Conservation (phyloP, 768 basidiomycete genomes). For the Pleurotus cornucopiae region DNA sequence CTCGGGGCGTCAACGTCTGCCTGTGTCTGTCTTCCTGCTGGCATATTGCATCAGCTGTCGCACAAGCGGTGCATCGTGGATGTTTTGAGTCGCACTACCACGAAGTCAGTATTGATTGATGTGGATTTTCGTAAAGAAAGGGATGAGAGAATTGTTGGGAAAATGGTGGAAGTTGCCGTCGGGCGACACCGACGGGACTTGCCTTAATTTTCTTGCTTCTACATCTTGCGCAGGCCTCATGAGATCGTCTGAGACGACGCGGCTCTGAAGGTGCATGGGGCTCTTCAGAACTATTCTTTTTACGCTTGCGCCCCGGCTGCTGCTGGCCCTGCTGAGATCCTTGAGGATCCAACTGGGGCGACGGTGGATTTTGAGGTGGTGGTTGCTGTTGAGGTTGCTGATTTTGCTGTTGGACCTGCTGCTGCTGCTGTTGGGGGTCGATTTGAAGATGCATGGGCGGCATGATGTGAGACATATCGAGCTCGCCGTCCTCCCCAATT, state of each 20-base stretch:
- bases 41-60: constrained; percentile 73
- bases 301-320: constrained; percentile 45
- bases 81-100: constrained; percentile 86
- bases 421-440: constrained; percentile 55
- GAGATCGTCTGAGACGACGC: constrained; percentile 78
- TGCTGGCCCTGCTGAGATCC: constrained; percentile 19
- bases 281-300: constrained; percentile 58
- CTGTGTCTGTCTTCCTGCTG: constrained; percentile 88
- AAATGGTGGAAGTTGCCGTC: constrained; percentile 75
- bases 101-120: constrained; percentile 22
- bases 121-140: constrained; percentile 35
- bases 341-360: constrained; percentile 10
- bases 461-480: constrained; percentile 22
- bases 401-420: constrained; percentile 39
- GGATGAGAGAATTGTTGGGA: constrained; percentile 9
- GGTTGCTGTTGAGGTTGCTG: constrained; percentile 18
- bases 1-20: constrained; percentile 81
- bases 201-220: constrained; percentile 97
- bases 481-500: constrained; percentile 4
- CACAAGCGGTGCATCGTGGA: constrained; percentile 81
- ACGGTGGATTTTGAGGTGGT: constrained; percentile 23
- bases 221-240: constrained; percentile 90
- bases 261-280: constrained; percentile 59
- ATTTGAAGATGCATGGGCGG: constrained; percentile 47
- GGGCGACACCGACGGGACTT: constrained; percentile 64